A percentile compares a stretch with the other conserved stretches of the same genome.
Evolutionary conservation across 2,329 filamentous ascomycete genomes (phyloP).

Genomic region (Tolypocladium tropicale): DNA sequence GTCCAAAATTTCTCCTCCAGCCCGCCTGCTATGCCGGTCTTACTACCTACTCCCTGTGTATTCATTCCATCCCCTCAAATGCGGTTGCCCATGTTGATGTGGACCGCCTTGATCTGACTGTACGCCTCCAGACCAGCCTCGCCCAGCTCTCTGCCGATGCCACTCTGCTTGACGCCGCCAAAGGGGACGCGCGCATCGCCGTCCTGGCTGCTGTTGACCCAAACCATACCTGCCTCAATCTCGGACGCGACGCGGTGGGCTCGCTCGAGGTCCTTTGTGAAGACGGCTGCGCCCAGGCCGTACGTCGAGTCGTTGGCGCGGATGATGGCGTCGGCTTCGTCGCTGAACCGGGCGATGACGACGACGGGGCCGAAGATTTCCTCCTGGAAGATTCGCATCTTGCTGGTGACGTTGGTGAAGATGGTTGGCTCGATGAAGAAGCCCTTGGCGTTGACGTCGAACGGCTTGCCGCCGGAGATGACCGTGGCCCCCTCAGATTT

Average conservation of each 20-base stretch:
- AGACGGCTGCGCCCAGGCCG: slow-evolving; percentile 51
- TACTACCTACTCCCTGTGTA: no score
- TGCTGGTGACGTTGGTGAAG: slow-evolving; percentile 28
- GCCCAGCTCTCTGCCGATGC: slow-evolving; percentile 33
- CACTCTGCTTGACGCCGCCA: slow-evolving; percentile 37
- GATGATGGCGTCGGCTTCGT: slow-evolving; percentile 29
- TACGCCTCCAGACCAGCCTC: slow-evolving; percentile 34
- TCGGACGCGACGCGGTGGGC: slow-evolving; percentile 39
- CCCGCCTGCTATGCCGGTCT: neutral
- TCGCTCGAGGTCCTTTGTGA: slow-evolving; percentile 45
- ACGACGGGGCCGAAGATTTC: slow-evolving; percentile 37
- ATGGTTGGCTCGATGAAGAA: slow-evolving; percentile 37
- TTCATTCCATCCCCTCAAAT: slow-evolving; percentile 10
- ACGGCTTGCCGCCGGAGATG: slow-evolving; percentile 48
- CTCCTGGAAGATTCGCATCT: slow-evolving; percentile 35
- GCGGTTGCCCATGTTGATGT: slow-evolving; percentile 30
- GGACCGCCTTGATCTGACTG: slow-evolving; percentile 32
- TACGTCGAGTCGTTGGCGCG: slow-evolving; percentile 45
- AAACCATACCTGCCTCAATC: slow-evolving; percentile 53
- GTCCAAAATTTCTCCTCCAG: neutral
- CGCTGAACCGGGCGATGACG: slow-evolving; percentile 29
- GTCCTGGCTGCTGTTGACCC: slow-evolving; percentile 39
- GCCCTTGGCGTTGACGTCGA: slow-evolving; percentile 23
- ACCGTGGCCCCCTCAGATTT: slow-evolving; percentile 61
- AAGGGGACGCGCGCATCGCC: slow-evolving; percentile 33